A percentile compares a stretch with the other conserved stretches of the same genome.
Conservation (phyloP, 129 eudicot genomes). For the Glebionis coronaria region DNA sequence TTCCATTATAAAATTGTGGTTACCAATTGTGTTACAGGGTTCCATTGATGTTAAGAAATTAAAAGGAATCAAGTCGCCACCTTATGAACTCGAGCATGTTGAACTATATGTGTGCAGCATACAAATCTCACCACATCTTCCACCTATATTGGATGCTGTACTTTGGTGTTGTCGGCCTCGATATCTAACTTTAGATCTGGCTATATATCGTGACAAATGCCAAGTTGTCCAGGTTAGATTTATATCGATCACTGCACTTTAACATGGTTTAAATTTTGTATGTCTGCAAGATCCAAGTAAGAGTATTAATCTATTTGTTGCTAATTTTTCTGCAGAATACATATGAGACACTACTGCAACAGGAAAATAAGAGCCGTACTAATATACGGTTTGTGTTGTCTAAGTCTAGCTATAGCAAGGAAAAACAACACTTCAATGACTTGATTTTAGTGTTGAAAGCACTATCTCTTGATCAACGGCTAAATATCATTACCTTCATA, state of each 20-base stretch:
- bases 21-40: background rate
- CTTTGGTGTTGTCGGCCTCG: background rate
- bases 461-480: background rate
- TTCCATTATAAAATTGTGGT: background rate
- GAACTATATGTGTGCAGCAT: no score
- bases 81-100: background rate
- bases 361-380: no score
- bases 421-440: background rate
- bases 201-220: no score
- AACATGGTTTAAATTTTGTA: background rate
- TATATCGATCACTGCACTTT: background rate
- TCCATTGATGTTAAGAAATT: background rate
- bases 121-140: no score
- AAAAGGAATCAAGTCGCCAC: background rate
- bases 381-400: no score
- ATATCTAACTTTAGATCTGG: background rate
- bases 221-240: background rate
- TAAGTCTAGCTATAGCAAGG: no score
- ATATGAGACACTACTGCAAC: no score
- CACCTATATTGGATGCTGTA: background rate
- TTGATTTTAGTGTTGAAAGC: background rate
- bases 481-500: background rate
- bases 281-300: no score
- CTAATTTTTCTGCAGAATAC: no score
- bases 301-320: no score